Base-by-base conservation (phyloP, 2,329 filamentous ascomycete species). In the Alternaria hordeiaustralica region DNA sequence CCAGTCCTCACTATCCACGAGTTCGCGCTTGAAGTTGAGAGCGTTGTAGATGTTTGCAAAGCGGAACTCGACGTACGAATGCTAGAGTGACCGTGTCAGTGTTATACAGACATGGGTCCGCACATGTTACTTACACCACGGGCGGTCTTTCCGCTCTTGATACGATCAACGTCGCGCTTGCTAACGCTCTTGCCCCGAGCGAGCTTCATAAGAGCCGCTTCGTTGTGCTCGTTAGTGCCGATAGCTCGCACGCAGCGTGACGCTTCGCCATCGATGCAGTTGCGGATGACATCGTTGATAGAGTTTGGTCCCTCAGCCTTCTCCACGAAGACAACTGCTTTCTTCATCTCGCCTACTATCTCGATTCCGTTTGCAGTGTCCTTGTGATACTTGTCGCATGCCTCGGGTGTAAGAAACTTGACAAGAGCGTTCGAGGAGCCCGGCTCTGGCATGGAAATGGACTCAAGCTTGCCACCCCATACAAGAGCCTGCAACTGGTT, bases 21-120 rank as follows among this genome's bases (percentile, higher is more conserved):
- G 72, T 23, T 74, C 61, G 3, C 75, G 73, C 59, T 79, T 81
- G 77, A 86, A 86, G 20, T 75, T 75, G 15, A 84, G 78, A 0
- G 84, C 84, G 57, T 85, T 74, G 23, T 78, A 75, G 60, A 86
- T 82, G 64, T 78, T 82, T 46, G 76, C 79, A 71, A 86, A 86
- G 9, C 83, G 82, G 68, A 85, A 85, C 28, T 80, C 75, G n/a
- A 84, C 79, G 30, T 76, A 81, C 44, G 80, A 78, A 30, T 77
- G 75, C 83, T 85, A 59, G 18, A 23, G 20, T 13, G 25, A n/a
- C 15, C 30, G 3, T 30, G 21, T 73, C 58, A 73, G 71, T 11
- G 26, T 26, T 23, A 10, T 41, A n/a, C 8, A 25, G 9, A 46
- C 47, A 11, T 43, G 10, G 10, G 41, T 15, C 15, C 6, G 20